Conservation (phyloP, 352 stramenopile species). For the Albugo laibachii region DNA sequence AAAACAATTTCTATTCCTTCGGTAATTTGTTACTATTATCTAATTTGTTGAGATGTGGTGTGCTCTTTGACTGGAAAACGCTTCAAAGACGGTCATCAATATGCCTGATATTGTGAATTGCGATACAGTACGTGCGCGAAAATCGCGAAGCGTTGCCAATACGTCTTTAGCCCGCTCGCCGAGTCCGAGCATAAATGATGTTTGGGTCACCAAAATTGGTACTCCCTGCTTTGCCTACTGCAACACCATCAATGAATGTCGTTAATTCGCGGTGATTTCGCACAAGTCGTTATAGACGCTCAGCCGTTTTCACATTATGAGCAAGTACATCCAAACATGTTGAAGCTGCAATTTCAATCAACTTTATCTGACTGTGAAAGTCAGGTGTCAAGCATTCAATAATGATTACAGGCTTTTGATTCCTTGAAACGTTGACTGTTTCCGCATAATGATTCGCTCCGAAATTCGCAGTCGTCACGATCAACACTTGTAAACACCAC, state of each 20-base stretch:
- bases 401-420: conserved; percentile 85
- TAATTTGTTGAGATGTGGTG: conserved; percentile 93
- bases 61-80: conserved; percentile 98
- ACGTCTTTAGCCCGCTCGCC: conserved; percentile 96
- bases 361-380: conserved; percentile 85
- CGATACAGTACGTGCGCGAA: conserved; percentile 88
- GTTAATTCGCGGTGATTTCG: conserved; percentile 88
- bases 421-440: conserved; percentile 67
- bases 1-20: conserved; percentile 97
- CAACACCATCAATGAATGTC: conserved; percentile 91
- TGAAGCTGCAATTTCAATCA: conserved; percentile 84
- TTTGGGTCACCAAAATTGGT: conserved; percentile 94
- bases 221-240: conserved; percentile 85
- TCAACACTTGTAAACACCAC: conserved; percentile 98
- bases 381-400: conserved; percentile 98
- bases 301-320: conserved; percentile 99
- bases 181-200: conserved; percentile 96
- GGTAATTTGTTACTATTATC: conserved; percentile 88
- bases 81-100: conserved; percentile 92
- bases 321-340: conserved; percentile 98
- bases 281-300: conserved; percentile 80
- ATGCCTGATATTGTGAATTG: conserved; percentile 99
- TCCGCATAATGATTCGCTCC: conserved; percentile 92
- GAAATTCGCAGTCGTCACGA: conserved; percentile 92
- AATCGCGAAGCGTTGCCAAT: conserved; percentile 88